phyloP scores from a whole-genome alignment of 2,329 filamentous ascomycete genomes.

The Aspergillus texensis region DNA sequence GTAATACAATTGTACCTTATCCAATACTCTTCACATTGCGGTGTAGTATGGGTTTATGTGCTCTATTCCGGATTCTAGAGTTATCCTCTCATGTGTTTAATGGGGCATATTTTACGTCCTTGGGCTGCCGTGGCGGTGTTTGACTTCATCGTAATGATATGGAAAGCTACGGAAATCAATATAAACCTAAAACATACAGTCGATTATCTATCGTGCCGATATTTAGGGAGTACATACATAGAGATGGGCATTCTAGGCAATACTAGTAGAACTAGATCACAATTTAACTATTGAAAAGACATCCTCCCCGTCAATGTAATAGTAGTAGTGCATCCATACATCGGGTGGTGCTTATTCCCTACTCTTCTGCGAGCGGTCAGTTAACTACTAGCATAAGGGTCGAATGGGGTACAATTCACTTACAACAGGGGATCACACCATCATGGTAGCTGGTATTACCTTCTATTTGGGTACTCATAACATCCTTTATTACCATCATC shows the following conservation, averaged over 20 bases:
- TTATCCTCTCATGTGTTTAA: background rate
- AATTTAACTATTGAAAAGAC: too few relatives aligned
- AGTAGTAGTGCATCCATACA: background rate
- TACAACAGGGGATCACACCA: background rate
- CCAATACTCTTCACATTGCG: conserved; percentile 14
- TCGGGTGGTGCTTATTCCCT: background rate
- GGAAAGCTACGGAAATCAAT: too few relatives aligned
- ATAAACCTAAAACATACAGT: background rate
- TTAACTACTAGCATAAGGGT: background rate
- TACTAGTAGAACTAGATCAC: too few relatives aligned
- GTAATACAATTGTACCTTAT: conserved; percentile 46
- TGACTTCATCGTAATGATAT: background rate
- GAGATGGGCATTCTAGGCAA: too few relatives aligned
- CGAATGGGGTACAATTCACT: background rate
- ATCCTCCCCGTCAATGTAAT: background rate
- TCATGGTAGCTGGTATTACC: background rate
- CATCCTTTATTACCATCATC: background rate
- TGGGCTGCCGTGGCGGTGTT: background rate
- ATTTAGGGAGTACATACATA: background rate
- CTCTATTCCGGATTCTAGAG: background rate
- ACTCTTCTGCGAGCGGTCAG: background rate
- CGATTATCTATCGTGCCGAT: background rate
- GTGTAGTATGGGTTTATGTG: conserved; percentile 5
- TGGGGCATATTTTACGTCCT: background rate
- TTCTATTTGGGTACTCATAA: background rate